Evolutionary conservation across 1,139 yeast species (phyloP), one percentile per base, ranked within the genome.

Genomic region (Yamadazyma atmosphaerica): DNA sequence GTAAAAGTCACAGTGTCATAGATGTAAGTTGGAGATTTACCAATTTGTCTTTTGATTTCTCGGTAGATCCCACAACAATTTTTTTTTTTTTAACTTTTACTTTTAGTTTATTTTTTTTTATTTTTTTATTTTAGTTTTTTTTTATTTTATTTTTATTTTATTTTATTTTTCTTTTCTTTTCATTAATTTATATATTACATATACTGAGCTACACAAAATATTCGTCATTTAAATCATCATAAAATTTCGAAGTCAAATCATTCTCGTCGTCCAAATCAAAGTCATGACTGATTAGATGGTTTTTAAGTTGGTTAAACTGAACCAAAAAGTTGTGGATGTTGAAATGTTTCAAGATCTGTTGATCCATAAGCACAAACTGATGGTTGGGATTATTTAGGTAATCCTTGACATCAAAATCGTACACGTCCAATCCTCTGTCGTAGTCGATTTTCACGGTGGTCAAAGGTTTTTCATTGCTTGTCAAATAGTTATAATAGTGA

Each of bases 161-260:
- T n/a, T n/a, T n/a, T n/a, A n/a, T n/a, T n/a, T n/a, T n/a, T n/a
- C n/a, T n/a, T n/a, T n/a, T n/a, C n/a, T n/a, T n/a, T n/a, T n/a
- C n/a, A n/a, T n/a, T n/a, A n/a, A n/a, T n/a, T n/a, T n/a, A n/a
- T n/a, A n/a, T n/a, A n/a, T n/a, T n/a, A n/a, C n/a, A n/a, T n/a
- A n/a, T n/a, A n/a, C n/a, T n/a, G n/a, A n/a, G 26, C 21, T 33
- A 24, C 23, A 19, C 16, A 23, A 19, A 28, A 22, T 30, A 23
- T 22, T 13, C 18, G 23, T 14, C 18, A 21, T 32, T 33, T 37
- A 56, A 37, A 35, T 56, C 61, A 34, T 54, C 55, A 40, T 54
- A 51, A 32, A 55, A 55, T 30, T 53, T 51, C 12, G 42, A 43
- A 2, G 27, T 21, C 19, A 30, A 19, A 28, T 43, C 46, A n/a